Evolutionary conservation across 2,329 filamentous ascomycete genomes (phyloP).

Genomic region (Fusarium sp.): DNA sequence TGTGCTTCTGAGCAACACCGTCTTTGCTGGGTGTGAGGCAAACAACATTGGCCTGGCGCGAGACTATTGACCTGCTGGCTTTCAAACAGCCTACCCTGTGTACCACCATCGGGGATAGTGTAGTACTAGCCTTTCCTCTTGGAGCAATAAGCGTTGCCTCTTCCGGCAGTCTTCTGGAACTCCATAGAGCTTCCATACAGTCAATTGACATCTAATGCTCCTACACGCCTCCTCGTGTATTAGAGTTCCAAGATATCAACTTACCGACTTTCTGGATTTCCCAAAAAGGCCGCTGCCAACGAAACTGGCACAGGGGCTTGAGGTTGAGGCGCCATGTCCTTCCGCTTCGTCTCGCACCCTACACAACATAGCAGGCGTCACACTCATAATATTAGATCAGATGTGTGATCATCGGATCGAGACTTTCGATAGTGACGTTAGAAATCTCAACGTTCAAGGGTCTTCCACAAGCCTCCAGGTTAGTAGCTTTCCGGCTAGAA

Average conservation of each 20-base stretch:
- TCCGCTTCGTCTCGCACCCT: neutral
- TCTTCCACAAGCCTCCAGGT: conserved; percentile 8
- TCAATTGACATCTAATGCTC: neutral
- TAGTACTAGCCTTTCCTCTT: conserved; percentile 21
- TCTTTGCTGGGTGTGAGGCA: conserved; percentile 1
- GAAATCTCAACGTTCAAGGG: conserved; percentile 25
- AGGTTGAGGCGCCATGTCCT: conserved; percentile 6
- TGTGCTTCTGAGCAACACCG: conserved; percentile 29
- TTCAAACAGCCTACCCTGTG: conserved; percentile 16
- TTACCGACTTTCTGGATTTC: conserved; percentile 41
- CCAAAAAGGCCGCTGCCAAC: conserved; percentile 26
- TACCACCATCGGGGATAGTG: conserved; percentile 6
- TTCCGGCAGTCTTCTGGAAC: conserved; percentile 47
- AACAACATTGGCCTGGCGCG: conserved; percentile 11
- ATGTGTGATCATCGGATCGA: conserved; percentile 15
- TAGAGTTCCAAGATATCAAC: conserved; percentile 38
- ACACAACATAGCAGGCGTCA: conserved; percentile 11
- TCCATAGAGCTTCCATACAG: neutral
- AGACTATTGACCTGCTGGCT: conserved; percentile 27
- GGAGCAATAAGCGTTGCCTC: conserved; percentile 17
- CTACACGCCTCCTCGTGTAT: conserved; percentile 20
- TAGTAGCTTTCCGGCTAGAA: neutral
- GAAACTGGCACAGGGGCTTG: conserved; percentile 38
- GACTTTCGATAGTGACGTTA: conserved; percentile 27
- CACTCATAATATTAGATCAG: conserved; percentile 13